phyloP scores from a whole-genome alignment of 1,284 basidiomycete species.

The Cryptococcus deneoformans region DNA sequence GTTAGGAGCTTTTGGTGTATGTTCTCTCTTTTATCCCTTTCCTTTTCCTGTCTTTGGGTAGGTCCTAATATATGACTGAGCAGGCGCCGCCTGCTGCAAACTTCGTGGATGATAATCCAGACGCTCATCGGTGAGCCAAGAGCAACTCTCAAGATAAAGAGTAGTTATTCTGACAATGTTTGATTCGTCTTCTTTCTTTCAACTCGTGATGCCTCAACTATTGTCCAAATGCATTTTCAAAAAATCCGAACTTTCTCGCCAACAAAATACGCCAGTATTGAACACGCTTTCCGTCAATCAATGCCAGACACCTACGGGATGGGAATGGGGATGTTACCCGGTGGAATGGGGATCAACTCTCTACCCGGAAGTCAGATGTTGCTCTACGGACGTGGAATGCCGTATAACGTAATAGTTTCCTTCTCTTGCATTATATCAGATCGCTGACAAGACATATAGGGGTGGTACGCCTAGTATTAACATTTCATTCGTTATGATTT shows the following conservation, averaged over 20 bases:
- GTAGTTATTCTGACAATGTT: not conserved
- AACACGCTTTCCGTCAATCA: constrained; percentile 40
- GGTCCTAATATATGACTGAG: not conserved
- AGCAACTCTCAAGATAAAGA: not conserved
- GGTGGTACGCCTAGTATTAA: too few species aligned
- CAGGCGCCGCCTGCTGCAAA: constrained; percentile 36
- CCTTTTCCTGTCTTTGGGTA: not conserved
- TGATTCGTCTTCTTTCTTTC: too few species aligned
- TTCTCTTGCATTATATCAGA: too few species aligned
- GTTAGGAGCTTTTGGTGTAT: constrained; percentile 35
- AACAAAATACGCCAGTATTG: constrained; percentile 15
- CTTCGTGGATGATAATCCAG: constrained; percentile 34
- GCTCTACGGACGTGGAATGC: constrained; percentile 34
- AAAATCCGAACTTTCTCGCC: not conserved
- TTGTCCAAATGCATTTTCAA: too few species aligned
- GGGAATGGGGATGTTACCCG: constrained; percentile 30
- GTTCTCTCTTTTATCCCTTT: constrained; percentile 1
- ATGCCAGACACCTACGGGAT: constrained; percentile 34
- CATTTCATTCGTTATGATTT: too few species aligned
- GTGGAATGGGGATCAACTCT: constrained; percentile 28
- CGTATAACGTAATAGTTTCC: constrained; percentile 9
- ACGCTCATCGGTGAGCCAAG: constrained; percentile 34
- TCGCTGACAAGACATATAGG: too few species aligned
- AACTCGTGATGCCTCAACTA: too few species aligned
- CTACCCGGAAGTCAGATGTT: constrained; percentile 32